Conservation (phyloP, 140 eudicot genomes). For the Artemisia princeps region DNA sequence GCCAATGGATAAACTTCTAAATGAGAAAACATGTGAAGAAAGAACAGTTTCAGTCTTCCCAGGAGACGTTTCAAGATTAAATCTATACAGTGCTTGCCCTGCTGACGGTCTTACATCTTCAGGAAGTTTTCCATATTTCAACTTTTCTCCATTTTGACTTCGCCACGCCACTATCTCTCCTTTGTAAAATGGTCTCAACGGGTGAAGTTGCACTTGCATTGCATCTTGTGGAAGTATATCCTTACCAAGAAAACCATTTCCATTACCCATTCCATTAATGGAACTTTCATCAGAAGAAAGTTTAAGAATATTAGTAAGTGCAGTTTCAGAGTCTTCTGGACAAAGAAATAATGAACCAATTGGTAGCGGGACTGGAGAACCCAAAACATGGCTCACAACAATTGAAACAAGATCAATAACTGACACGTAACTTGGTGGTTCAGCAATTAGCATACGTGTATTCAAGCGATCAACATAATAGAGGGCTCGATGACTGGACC, state of each 20-base stretch:
- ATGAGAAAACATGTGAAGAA: constrained; percentile 82
- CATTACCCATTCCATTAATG: constrained; percentile 34
- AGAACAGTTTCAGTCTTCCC: constrained; percentile 64
- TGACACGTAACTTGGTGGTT: constrained; percentile 75
- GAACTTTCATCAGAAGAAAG: constrained; percentile 47
- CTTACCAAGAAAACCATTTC: constrained; percentile 50
- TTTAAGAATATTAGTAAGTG: constrained; percentile 56
- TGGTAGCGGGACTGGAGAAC: constrained; percentile 63
- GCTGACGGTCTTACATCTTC: constrained; percentile 86
- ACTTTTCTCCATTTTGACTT: constrained; percentile 76
- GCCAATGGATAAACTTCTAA: constrained; percentile 49
- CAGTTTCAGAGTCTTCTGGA: constrained; percentile 62
- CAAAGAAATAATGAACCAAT: constrained; percentile 65
- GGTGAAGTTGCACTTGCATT: constrained; percentile 81
- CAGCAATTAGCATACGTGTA: constrained; percentile 55
- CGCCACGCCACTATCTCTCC: constrained; percentile 99
- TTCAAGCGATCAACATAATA: constrained; percentile 52
- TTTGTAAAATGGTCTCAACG: constrained; percentile 83
- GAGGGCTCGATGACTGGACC: constrained; percentile 55
- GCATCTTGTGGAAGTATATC: constrained; percentile 92
- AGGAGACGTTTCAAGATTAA: constrained; percentile 57
- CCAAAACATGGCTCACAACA: constrained; percentile 72
- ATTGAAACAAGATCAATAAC: constrained; percentile 59
- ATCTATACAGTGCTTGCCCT: constrained; percentile 92
- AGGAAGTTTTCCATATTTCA: constrained; percentile 84